Percentiles rank a stretch among this genome's conserved stretches.
Evolutionary conservation across 805 yeast species (phyloP).

Genomic region (Wickerhamiella spandovensis): DNA sequence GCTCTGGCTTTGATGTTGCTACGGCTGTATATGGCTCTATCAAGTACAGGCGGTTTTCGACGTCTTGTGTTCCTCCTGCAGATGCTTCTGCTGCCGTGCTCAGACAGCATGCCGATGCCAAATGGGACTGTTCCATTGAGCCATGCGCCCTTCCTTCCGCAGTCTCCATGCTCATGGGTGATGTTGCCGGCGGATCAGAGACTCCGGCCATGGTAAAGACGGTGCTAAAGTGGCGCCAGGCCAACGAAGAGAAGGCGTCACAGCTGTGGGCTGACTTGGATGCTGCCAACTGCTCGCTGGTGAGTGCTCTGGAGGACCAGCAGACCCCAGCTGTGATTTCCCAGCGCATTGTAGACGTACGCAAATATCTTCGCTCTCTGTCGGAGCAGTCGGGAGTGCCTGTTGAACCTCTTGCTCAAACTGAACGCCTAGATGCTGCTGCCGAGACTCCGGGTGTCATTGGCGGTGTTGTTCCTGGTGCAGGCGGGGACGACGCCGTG

Average conservation of each 20-base stretch:
- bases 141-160: conserved; percentile 55
- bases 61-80: conserved; percentile 28
- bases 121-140: conserved; percentile 42
- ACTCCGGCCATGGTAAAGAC: conserved; percentile 80
- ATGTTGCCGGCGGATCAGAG: conserved; percentile 81
- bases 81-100: conserved; percentile 19
- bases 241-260: conserved; percentile 36
- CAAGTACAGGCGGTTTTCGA: conserved; percentile 61
- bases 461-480: conserved; percentile 98
- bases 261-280: conserved; percentile 44
- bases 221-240: conserved; percentile 57
- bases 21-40: conserved; percentile 90
- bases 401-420: conserved; percentile 77
- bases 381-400: conserved; percentile 63
- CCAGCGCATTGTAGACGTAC: conserved; percentile 26
- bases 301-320: conserved; percentile 31
- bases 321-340: conserved; percentile 18
- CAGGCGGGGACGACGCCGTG: conserved; percentile 95
- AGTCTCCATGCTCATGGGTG: conserved; percentile 76
- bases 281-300: conserved; percentile 43
- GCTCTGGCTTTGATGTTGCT: conserved; percentile 96
- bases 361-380: conserved; percentile 45
- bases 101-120: conserved; percentile 18
- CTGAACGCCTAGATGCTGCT: conserved; percentile 49
- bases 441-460: conserved; percentile 53